Evolutionary conservation across 1,139 yeast genomes (phyloP), one percentile per base, ranked within the genome.

Genomic region (Candida gigantensis): DNA sequence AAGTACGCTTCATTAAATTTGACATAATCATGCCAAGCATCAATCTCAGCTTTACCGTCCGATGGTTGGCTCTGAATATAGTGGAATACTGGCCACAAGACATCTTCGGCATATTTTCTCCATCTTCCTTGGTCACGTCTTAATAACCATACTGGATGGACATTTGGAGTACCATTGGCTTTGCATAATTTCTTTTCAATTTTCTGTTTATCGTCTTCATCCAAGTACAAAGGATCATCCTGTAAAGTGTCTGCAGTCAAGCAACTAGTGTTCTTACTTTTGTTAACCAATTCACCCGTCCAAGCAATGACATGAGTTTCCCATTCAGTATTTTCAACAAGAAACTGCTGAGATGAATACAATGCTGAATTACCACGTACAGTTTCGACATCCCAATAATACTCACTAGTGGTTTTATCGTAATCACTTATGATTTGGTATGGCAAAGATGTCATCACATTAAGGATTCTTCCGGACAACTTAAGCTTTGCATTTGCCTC

Each of bases 31-130:
- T 82, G 76, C 97, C 97, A 92, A 78, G 92, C 87, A 35, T 77
- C 71, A 34, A 78, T 72, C 52, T 88, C 95, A 33, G 77, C 79
- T 39, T 71, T 69, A 2, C 92, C 92, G 53, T 84, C 84, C 12
- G 65, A 57, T 0, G 72, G 65, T 28, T 79, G 77, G 36, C 82
- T 84, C 61, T 87, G 85, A 56, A 90, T 86, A 62, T 92, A 92
- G 58, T 94, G 98, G 60, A 90, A 81, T 3, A 88, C 84, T 1
- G 97, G 96, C 97, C 98, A 94, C 30, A 94, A 68, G 16, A 83
- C 83, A 50, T 84, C 80, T 55, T 92, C 98, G 0, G 97, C 96
- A 56, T 88, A 90, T 42, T 72, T 70, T 51, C 96, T 72, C 96
- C 97, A 92, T 51, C 92, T 68, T 52, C 74, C 78, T 51, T 77